Evolutionary conservation across 2,329 filamentous ascomycete species (phyloP), one percentile per base, ranked within the genome.

Genomic region (Elsinoe ampelina): DNA sequence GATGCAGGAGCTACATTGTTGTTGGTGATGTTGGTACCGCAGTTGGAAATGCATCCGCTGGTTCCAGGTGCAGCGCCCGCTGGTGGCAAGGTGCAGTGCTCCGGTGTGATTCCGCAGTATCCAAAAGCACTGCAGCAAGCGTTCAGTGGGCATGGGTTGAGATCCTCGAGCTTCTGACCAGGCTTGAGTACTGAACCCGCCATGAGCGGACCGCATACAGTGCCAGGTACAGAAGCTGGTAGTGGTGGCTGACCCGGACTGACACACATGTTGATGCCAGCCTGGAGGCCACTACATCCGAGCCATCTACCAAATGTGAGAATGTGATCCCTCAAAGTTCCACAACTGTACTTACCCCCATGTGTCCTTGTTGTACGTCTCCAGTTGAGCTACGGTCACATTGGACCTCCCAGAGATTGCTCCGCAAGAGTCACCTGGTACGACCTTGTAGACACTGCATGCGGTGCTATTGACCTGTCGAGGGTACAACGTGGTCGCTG

Each of bases 191-290:
- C 32, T 4, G 45, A 34, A 19, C 32, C 32, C 17, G 3, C 19
- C 26, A 50, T 15, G 38, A 71, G 67, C 1, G 77, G 77, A 0
- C 78, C 77, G 61, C 77, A 77, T 0, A 69, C 58, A n/a, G 71
- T 70, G 47, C 71, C 68, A n/a, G 50, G 26, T 12, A 2, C 58
- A 2, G 67, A 57, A 2, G 69, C 64, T 1, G 75, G 75, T 64
- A 77, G 68, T 0, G 73, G 72, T 6, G 73, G 66, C 1, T 58
- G 58, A 2, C 75, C 75, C 0, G 61, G 58, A 57, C 71, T 73
- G 0, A 76, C 59, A 57, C 75, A 77, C 5, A 76, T 71, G 12
- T 61, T 63, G 1, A 54, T 22, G 1, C 66, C 66, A 13, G 61
- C 52, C n/a, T 59, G 56, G 4, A 77, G 58, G 5, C 61, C 36